Evolutionary conservation across 768 basidiomycete species (phyloP).

Genomic region (Fistulinella prunicolor): DNA sequence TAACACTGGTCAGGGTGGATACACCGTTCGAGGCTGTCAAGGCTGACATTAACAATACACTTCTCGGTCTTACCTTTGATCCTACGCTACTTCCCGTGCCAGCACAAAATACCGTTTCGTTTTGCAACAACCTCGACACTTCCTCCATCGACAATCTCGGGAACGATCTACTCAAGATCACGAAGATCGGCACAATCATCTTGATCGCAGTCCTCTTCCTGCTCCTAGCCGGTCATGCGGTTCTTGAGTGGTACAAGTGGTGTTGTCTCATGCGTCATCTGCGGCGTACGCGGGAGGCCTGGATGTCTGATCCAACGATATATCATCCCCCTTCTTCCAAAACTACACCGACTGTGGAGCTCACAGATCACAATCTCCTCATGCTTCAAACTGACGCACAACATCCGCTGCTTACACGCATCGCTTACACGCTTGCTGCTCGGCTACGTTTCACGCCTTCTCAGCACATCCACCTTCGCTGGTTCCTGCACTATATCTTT

Average conservation of each 20-base stretch:
- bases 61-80: constrained; percentile 69
- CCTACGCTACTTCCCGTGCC: constrained; percentile 77
- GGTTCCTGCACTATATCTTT: constrained; percentile 90
- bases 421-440: constrained; percentile 52
- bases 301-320: constrained; percentile 69
- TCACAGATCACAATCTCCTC: constrained; percentile 76
- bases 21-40: constrained; percentile 88
- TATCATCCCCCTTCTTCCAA: constrained; percentile 34
- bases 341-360: constrained; percentile 48
- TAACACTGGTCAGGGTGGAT: constrained; percentile 52
- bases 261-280: constrained; percentile 62
- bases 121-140: constrained; percentile 79
- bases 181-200: constrained; percentile 76
- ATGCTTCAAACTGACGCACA: constrained; percentile 64
- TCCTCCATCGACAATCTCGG: constrained; percentile 86
- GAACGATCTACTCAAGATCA: constrained; percentile 70
- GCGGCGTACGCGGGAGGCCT: constrained; percentile 69
- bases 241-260: constrained; percentile 91
- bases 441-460: constrained; percentile 54
- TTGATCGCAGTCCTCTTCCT: constrained; percentile 69
- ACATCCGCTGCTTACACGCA: constrained; percentile 71
- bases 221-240: constrained; percentile 68
- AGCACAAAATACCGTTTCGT: constrained; percentile 57
- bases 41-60: constrained; percentile 85
- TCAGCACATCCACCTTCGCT: constrained; percentile 69